Percentiles rank a stretch among this genome's conserved stretches.
These are phyloP conservation scores for Golubevia sp. DNA, from an alignment of 1,284 basidiomycete genomes.

Conservation along the genomic window DNA sequence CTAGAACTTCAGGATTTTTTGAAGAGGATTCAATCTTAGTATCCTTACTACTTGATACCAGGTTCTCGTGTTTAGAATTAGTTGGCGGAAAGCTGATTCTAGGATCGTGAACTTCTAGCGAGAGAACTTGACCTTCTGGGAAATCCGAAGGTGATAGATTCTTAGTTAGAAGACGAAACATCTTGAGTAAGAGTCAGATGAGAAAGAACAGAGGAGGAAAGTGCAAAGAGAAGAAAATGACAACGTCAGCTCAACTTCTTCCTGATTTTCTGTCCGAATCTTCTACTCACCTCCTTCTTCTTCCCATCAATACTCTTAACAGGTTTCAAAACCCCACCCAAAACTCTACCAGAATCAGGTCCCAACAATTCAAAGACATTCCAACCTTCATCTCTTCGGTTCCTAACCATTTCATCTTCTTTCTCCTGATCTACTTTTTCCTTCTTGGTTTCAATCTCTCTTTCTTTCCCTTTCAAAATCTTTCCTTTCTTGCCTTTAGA, in stretches of 20 bases:
- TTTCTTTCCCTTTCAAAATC: too few relatives aligned
- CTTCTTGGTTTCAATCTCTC: not conserved
- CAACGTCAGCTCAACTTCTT: not conserved
- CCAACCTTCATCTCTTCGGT: slow-evolving; percentile 28
- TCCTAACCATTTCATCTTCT: slow-evolving; percentile 10
- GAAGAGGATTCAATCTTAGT: not conserved
- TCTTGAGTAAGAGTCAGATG: not conserved
- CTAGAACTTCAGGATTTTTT: too few relatives aligned
- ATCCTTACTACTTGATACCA: too few relatives aligned
- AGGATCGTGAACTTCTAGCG: slow-evolving; percentile 41
- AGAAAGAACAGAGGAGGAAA: not conserved
- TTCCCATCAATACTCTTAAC: not conserved
- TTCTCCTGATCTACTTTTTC: slow-evolving; percentile 1
- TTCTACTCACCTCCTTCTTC: slow-evolving; percentile 6
- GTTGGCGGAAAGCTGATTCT: slow-evolving; percentile 27
- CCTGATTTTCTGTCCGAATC: not conserved
- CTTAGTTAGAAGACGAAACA: not conserved
- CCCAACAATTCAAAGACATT: slow-evolving; percentile 52
- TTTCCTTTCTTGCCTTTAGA: too few relatives aligned
- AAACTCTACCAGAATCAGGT: slow-evolving; percentile 20
- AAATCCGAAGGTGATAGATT: not conserved
- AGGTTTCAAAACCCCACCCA: slow-evolving; percentile 33
- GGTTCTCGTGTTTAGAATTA: too few relatives aligned
- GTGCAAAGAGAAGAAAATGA: not conserved
- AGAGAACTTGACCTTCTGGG: slow-evolving; percentile 10